phyloP scores from a whole-genome alignment of 2,329 filamentous ascomycete species.

The Ophidiomyces ophidiicola region DNA sequence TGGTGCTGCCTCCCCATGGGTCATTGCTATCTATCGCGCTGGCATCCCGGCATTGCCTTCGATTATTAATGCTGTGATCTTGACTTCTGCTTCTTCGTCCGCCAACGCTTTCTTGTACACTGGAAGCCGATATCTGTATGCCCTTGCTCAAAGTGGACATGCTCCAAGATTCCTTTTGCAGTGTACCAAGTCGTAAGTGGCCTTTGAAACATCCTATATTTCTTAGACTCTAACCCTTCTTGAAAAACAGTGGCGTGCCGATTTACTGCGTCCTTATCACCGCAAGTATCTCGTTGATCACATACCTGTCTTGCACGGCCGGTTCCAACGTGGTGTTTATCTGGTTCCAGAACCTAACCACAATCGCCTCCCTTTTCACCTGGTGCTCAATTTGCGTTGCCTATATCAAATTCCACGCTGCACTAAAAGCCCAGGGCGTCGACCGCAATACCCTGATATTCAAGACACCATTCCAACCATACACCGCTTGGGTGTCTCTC shows the following conservation, averaged over 20 bases:
- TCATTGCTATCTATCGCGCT: constrained; percentile 58
- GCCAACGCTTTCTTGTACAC: constrained; percentile 54
- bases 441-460: constrained; percentile 28
- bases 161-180: constrained; percentile 42
- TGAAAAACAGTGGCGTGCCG: constrained; percentile 30
- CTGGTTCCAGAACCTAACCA: constrained; percentile 37
- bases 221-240: background rate
- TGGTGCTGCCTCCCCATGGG: constrained; percentile 52
- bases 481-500: constrained; percentile 50
- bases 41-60: constrained; percentile 55
- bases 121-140: constrained; percentile 42
- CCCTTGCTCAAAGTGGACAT: constrained; percentile 37
- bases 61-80: constrained; percentile 64
- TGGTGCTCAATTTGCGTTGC: constrained; percentile 37
- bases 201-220: constrained; percentile 12
- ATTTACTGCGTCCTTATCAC: constrained; percentile 33
- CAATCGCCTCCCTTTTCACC: constrained; percentile 35
- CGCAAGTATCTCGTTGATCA: constrained; percentile 32
- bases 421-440: constrained; percentile 31
- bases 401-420: constrained; percentile 37
- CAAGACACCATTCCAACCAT: constrained; percentile 38
- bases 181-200: constrained; percentile 36
- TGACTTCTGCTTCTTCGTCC: constrained; percentile 59
- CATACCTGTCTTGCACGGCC: constrained; percentile 34
- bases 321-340: constrained; percentile 32